Conservation (phyloP, 2,329 filamentous ascomycete genomes). For the Elsinoe necatrix region DNA sequence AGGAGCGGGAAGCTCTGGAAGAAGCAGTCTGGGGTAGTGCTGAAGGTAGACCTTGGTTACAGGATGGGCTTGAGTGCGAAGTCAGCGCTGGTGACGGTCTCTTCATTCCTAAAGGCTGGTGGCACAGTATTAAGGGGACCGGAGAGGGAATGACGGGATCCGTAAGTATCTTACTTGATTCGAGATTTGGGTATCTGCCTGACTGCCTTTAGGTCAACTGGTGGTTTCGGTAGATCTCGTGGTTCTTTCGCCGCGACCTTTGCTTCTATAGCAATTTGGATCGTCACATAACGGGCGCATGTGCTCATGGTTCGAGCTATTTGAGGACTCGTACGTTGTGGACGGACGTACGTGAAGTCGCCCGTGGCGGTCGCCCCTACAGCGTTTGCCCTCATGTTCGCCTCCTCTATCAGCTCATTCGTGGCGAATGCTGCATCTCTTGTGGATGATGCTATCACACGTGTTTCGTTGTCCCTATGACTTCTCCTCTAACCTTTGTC, state of each 20-base stretch:
- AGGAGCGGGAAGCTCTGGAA: slow-evolving; percentile 59
- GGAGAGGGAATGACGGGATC: slow-evolving; percentile 51
- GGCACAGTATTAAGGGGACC: slow-evolving; percentile 69
- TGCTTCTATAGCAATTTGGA: background rate
- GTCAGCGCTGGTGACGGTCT: slow-evolving; percentile 60
- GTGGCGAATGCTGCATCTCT: background rate
- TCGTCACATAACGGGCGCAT: no score
- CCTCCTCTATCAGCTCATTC: no score
- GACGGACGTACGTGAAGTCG: no score
- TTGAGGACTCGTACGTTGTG: no score
- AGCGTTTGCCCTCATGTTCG: no score
- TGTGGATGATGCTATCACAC: slow-evolving; percentile 31
- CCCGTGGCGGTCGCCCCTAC: no score
- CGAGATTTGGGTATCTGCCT: slow-evolving; percentile 10
- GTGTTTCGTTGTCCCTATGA: slow-evolving; percentile 81
- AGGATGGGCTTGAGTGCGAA: slow-evolving; percentile 41
- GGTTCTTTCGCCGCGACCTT: background rate
- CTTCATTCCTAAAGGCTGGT: slow-evolving; percentile 78
- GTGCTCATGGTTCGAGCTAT: no score
- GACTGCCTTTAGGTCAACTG: slow-evolving; percentile 52
- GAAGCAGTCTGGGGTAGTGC: slow-evolving; percentile 57
- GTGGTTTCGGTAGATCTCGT: slow-evolving; percentile 59
- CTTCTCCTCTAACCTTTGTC: slow-evolving; percentile 76
- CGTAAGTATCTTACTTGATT: slow-evolving; percentile 34
- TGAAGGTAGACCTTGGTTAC: slow-evolving; percentile 22